Evolutionary conservation across 1,284 basidiomycete genomes (phyloP).

Genomic region (Cronartium ribicola): DNA sequence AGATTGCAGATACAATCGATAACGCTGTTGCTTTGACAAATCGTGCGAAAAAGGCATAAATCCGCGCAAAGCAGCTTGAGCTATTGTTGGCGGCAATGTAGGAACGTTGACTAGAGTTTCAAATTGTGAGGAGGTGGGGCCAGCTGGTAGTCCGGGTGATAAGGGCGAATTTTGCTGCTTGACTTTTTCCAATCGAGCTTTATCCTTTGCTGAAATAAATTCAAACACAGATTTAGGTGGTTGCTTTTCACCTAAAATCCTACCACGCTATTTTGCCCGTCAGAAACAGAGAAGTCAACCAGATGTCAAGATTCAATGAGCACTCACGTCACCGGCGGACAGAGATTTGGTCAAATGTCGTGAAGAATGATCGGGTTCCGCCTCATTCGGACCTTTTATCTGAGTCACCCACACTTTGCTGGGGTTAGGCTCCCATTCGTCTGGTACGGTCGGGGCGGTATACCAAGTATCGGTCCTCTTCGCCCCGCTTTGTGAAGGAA

Average conservation of each 20-base stretch:
- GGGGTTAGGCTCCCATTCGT: constrained; percentile 80
- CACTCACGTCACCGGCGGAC: constrained; percentile 48
- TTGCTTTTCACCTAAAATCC: constrained; percentile 68
- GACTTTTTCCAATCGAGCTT: constrained; percentile 71
- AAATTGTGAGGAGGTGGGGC: neutral
- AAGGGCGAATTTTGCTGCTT: constrained; percentile 50
- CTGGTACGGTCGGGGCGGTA: constrained; percentile 69
- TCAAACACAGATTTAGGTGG: constrained; percentile 71
- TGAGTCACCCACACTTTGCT: constrained; percentile 64
- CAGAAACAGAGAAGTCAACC: neutral
- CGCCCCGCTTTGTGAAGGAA: neutral
- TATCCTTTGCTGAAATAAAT: constrained; percentile 83
- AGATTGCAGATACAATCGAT: constrained; percentile 72
- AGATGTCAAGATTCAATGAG: neutral
- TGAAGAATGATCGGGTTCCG: constrained; percentile 54
- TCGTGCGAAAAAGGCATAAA: constrained; percentile 84
- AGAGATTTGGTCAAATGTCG: constrained; percentile 47
- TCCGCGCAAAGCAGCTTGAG: constrained; percentile 77
- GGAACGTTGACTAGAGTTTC: constrained; percentile 57
- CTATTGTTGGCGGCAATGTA: constrained; percentile 67
- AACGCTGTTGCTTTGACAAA: constrained; percentile 74
- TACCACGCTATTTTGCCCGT: constrained; percentile 62
- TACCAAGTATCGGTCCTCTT: constrained; percentile 59
- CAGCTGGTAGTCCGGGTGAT: constrained; percentile 7
- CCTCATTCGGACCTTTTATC: constrained; percentile 56